phyloP scores from a whole-genome alignment of 148 eudicot genomes.

The Nepenthes mirabilis region DNA sequence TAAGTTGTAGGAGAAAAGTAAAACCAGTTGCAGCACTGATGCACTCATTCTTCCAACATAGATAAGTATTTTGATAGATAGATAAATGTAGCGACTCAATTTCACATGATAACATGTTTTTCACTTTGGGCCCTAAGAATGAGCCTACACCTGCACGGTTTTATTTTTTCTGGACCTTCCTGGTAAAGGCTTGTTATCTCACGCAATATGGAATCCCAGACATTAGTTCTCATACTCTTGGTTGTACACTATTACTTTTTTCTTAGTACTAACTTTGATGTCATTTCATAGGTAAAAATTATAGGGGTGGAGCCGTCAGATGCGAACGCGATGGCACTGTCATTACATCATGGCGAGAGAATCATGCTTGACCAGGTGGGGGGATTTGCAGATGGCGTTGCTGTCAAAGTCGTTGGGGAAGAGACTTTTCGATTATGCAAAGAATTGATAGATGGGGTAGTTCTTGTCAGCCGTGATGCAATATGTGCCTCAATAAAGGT shows the following conservation, averaged over 20 bases:
- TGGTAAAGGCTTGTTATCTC: too few species aligned
- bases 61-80: too few species aligned
- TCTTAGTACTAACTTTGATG: neutral
- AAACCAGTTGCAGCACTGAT: too few species aligned
- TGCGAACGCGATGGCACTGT: conserved; percentile 98
- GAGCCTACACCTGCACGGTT: too few species aligned
- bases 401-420: conserved; percentile 92
- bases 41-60: too few species aligned
- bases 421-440: conserved; percentile 79
- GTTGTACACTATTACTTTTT: neutral
- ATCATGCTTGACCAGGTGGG: conserved; percentile 85
- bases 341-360: conserved; percentile 76
- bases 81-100: too few species aligned
- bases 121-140: too few species aligned
- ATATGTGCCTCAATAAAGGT: conserved; percentile 99
- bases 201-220: too few species aligned
- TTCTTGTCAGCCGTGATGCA: conserved; percentile 96
- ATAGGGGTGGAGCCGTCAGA: conserved; percentile 94
- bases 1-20: too few species aligned
- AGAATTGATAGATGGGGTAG: conserved; percentile 85
- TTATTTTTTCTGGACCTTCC: too few species aligned
- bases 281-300: conserved; percentile 47
- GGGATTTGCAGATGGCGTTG: conserved; percentile 98
- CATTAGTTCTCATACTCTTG: too few species aligned
- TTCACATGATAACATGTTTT: too few species aligned